Base-by-base conservation (phyloP, 495 filamentous ascomycete species). In the Poronia punctata region DNA sequence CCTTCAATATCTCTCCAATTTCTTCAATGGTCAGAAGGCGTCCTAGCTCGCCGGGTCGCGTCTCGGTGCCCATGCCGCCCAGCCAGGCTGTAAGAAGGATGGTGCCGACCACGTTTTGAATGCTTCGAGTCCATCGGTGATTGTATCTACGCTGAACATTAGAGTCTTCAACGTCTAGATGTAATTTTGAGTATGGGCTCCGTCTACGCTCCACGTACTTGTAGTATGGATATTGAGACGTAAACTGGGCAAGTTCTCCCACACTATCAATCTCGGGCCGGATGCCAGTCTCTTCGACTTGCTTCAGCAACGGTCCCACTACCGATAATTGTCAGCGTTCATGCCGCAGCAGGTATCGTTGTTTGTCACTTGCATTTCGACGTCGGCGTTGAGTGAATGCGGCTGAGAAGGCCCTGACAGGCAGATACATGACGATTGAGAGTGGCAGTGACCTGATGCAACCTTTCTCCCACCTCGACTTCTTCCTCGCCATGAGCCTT, bases 401-500 rank as follows among this genome's bases (percentile, higher is more conserved):
- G 64, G n/a, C 90, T 88, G 31, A 96, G 76, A 32, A 84, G 74
- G 43, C 89, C 86, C 56, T 83, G 80, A 6, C 84, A 82, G 41
- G 72, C 76, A 46, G 86, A 74, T 17, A 72, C 75, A 62, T 64
- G 43, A 38, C 64, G 63, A 37, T 89, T 86, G 9, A 96, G 75
- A 16, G 71, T 73, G 53, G 88, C 81, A 35, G 90, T 70, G 44
- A 94, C 82, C 17, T 88, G 81, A 35, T 82, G 75, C 20, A 98
- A 73, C 55, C 86, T 81, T 70, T 96, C 90, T 49, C 85, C 80
- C 33, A 92, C 74, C 28, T 70, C 66, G 12, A 74, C 68, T 62
- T 98, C 92, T 55, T 90, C 82, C 53, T 98, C 93, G 50, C 95
- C 85, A 56, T 88, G 88, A 30, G 76, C 65, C 60, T 95, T 90